phyloP scores from a whole-genome alignment of 1,284 basidiomycete species.

The Coniophora puteana region DNA sequence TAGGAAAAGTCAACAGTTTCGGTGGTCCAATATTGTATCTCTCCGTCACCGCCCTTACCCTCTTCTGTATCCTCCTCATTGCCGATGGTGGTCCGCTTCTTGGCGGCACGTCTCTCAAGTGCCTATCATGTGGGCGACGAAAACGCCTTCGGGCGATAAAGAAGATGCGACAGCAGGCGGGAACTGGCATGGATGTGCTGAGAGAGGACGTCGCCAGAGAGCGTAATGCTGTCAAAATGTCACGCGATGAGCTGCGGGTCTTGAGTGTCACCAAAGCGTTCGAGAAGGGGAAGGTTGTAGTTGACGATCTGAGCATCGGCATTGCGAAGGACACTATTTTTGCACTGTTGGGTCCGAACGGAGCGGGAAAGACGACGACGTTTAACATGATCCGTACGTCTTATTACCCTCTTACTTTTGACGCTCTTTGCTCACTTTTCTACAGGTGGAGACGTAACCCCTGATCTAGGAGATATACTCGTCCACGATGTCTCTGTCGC shows the following conservation, averaged over 20 bases:
- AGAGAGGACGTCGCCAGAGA: conserved; percentile 48
- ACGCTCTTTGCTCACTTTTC: neutral
- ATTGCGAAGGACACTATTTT: conserved; percentile 60
- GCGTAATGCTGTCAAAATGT: conserved; percentile 40
- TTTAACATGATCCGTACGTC: conserved; percentile 64
- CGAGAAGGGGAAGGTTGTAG: conserved; percentile 47
- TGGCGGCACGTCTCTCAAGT: conserved; percentile 19
- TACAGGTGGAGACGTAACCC: conserved; percentile 54
- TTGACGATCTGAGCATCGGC: conserved; percentile 67
- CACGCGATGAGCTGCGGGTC: conserved; percentile 55
- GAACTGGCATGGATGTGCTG: conserved; percentile 7
- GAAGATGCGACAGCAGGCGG: neutral
- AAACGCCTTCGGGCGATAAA: conserved; percentile 1
- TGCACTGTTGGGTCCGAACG: conserved; percentile 71
- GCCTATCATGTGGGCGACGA: no score
- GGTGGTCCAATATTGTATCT: conserved; percentile 73
- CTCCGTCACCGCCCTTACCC: conserved; percentile 45
- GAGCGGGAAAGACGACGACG: conserved; percentile 73
- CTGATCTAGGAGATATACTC: conserved; percentile 56
- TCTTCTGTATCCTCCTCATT: conserved; percentile 53
- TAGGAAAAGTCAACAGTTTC: conserved; percentile 50
- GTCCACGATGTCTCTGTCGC: conserved; percentile 60
- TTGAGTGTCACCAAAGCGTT: conserved; percentile 59
- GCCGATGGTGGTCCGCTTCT: conserved; percentile 51
- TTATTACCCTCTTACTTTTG: neutral